Evolutionary conservation across 306 rosid species (phyloP), one percentile per base, ranked within the genome.

Genomic region (Prinsepia uniflora): DNA sequence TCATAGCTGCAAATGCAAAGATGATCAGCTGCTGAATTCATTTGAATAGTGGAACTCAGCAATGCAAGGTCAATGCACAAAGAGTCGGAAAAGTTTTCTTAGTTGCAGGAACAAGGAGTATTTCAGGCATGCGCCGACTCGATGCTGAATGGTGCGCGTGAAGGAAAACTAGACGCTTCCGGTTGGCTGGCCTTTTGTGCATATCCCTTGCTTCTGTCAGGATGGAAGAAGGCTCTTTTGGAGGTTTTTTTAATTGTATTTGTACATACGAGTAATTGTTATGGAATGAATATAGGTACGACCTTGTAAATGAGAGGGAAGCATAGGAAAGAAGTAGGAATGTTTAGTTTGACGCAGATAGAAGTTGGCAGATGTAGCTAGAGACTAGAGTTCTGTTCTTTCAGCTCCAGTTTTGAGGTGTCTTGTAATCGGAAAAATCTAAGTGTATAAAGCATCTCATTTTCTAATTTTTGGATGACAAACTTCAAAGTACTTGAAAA

Each of bases 211-310:
- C 79, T 70, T 79, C 75, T 61, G 84, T 19, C 42, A 0, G 48
- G 9, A n/a, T 36, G 46, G 73, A 76, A 78, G 78, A 66, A 82
- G 74, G 88, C 72, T 75, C 72, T 75, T 72, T 83, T 70, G 54
- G 81, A 79, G 82, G 82, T 59, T 85, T 76, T 76, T 72, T 55
- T 56, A 43, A 43, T 44, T 71, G 60, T 74, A 58, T 48, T 17
- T 85, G 96, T 90, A 90, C 78, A 90, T 82, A 88, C 65, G 22
- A 60, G 20, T 57, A 75, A 65, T 52, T 81, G 81, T 70, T 78
- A 74, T 70, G 80, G 81, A 72, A 59, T 81, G 83, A 75, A 59
- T 78, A 88, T 80, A 90, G 86, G 54, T 74, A 75, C 76, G 59
- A 83, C 82, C 81, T 70, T 90, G 86, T 83, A 88, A 75, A 78